Evolutionary conservation across 176 grass and related monocot genomes (phyloP), one percentile per base, ranked within the genome.

Genomic region (Cenchrus purpureus): DNA sequence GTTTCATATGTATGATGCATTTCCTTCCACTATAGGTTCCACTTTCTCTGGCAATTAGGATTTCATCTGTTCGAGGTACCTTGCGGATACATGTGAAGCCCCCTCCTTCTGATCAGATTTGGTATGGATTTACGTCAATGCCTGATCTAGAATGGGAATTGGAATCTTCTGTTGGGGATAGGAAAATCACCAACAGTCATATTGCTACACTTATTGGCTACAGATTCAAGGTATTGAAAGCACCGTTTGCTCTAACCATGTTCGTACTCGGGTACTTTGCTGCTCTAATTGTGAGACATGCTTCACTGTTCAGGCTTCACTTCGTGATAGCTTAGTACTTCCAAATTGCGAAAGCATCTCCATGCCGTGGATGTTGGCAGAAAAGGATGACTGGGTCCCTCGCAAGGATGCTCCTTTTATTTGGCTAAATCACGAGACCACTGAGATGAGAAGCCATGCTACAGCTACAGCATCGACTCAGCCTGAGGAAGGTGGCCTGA

Each of bases 61-160:
- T 95, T 71, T 80, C 88, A 64, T 90, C 88, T 48, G 80, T 93
- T 53, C 88, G 84, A 55, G 93, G 97, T 78, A 76, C 89, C 44
- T 34, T 98, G 84, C 90, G 97, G 7, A 74, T 98, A 72, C 90
- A 98, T 74, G 67, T 98, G 79, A 98, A 95, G 72, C 91, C 95
- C 11, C 95, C 95, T 80, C 91, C 93, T 52, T 92, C 93, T 63
- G 95, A 98, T 92, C 95, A 95, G 74, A 87, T 98, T 67, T 98
- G 95, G 95, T 93, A 91, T 78, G 95, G 95, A 50, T 98, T 95
- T 84, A 86, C 89, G 28, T 85, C 80, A 15, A 95, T 95, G 89
- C 95, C 95, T 74, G 91, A 98, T 59, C 65, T 98, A 79, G 93
- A 98, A 37, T 98, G 91, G 95, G 92, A 95, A 68, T 65, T 98